Evolutionary conservation across 306 rosid genomes (phyloP).

Genomic region (Dicorynia guianensis): DNA sequence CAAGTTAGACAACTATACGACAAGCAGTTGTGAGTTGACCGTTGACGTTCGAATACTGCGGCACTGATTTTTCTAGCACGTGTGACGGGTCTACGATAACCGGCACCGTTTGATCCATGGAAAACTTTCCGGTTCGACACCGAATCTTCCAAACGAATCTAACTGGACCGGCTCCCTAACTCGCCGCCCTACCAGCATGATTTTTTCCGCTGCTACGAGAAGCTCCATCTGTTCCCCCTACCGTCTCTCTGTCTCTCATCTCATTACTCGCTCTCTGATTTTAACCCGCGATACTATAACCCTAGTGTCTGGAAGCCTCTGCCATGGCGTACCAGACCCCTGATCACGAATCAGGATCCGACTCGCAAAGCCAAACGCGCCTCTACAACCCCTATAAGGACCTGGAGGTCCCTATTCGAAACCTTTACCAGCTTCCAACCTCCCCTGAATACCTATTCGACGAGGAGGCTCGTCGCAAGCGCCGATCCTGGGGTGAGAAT

Average conservation of each 20-base stretch:
- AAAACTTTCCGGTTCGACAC: not conserved
- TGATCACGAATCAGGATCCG: slow-evolving; percentile 62
- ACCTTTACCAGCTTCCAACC: slow-evolving; percentile 86
- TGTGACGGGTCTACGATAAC: no score
- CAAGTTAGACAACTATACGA: no score
- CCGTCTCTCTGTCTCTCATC: not conserved
- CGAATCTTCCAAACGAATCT: not conserved
- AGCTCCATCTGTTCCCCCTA: not conserved
- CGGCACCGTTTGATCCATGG: no score
- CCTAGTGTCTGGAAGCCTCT: slow-evolving; percentile 47
- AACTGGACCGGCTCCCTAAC: not conserved
- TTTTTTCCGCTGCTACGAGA: not conserved
- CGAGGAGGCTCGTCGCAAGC: slow-evolving; percentile 89
- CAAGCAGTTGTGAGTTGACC: no score
- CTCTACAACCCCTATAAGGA: slow-evolving; percentile 96
- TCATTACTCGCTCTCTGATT: not conserved
- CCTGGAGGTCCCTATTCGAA: slow-evolving; percentile 72
- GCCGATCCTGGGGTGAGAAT: slow-evolving; percentile 92
- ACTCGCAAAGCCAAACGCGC: slow-evolving; percentile 51
- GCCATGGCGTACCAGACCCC: slow-evolving; percentile 67
- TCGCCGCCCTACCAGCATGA: not conserved
- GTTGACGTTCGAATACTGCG: no score
- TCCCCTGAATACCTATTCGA: slow-evolving; percentile 87
- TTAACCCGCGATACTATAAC: slow-evolving; percentile 37
- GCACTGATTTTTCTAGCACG: no score